These are phyloP conservation scores for Podospora fimiseda DNA, from an alignment of 495 filamentous ascomycete species.

Conservation along the genomic window DNA sequence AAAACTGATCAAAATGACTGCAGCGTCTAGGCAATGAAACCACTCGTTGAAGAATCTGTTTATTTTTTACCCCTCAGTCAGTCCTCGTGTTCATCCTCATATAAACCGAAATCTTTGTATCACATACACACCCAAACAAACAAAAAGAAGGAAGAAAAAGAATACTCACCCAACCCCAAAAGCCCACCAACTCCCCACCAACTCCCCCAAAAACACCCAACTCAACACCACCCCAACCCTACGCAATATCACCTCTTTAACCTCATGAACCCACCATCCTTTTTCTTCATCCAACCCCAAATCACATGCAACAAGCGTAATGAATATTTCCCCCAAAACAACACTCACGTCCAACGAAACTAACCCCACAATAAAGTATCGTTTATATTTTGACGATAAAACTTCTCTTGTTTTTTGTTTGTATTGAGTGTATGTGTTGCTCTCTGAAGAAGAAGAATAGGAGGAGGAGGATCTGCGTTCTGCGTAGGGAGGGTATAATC, in stretches of 20 bases:
- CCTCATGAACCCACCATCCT: slow-evolving; percentile 31
- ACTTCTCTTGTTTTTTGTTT: slow-evolving; percentile 23
- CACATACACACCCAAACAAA: neutral
- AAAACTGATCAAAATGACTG: slow-evolving; percentile 56
- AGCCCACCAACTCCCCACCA: slow-evolving; percentile 49
- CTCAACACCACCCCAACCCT: slow-evolving; percentile 46
- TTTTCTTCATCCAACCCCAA: slow-evolving; percentile 27
- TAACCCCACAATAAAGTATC: slow-evolving; percentile 50
- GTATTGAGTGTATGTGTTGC: neutral
- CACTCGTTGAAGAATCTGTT: slow-evolving; percentile 53
- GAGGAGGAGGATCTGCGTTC: no score
- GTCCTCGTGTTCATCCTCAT: neutral
- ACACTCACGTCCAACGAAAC: slow-evolving; percentile 51
- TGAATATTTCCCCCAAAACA: slow-evolving; percentile 59
- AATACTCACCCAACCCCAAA: slow-evolving; percentile 47
- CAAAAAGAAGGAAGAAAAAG: neutral
- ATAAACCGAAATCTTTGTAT: neutral
- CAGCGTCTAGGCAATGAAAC: slow-evolving; percentile 59
- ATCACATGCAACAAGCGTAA: slow-evolving; percentile 56
- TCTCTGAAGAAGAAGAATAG: no score
- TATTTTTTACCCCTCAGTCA: neutral
- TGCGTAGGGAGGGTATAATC: no score
- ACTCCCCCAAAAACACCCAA: slow-evolving; percentile 55
- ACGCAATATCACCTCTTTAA: slow-evolving; percentile 30
- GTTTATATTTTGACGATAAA: slow-evolving; percentile 50